Percentiles rank a stretch among this genome's conserved stretches.
Conservation (phyloP, 2,329 filamentous ascomycete species). For the Penicillium sclerotigenum region DNA sequence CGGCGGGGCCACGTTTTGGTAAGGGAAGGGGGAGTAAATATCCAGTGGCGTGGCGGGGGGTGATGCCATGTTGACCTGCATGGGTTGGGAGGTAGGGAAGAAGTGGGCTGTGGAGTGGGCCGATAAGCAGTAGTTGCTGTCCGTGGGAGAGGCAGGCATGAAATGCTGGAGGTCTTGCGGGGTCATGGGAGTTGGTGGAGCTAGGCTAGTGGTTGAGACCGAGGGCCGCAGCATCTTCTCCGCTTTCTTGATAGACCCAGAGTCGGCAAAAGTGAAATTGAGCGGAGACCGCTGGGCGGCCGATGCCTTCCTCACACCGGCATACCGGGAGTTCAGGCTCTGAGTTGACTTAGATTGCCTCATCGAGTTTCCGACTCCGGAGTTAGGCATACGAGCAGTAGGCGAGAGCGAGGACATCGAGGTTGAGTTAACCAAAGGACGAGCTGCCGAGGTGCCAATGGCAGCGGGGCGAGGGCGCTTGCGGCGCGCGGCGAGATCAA, state of each 20-base stretch:
- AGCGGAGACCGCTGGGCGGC: conserved; percentile 48
- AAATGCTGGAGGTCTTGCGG: conserved; percentile 43
- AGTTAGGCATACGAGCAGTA: conserved; percentile 35
- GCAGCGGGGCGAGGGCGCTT: conserved; percentile 48
- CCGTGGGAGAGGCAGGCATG: conserved; percentile 40
- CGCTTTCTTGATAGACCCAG: conserved; percentile 37
- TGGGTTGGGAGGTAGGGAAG: conserved; percentile 39
- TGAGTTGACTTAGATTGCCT: conserved; percentile 48
- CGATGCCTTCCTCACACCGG: conserved; percentile 47
- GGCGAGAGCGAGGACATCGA: conserved; percentile 45
- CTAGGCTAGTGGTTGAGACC: conserved; percentile 35
- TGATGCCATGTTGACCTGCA: conserved; percentile 44
- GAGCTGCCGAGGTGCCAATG: conserved; percentile 43
- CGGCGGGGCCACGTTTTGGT: conserved; percentile 38
- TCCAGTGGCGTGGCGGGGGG: conserved; percentile 46
- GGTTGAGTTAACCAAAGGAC: conserved; percentile 38
- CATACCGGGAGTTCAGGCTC: conserved; percentile 44
- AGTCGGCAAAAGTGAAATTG: conserved; percentile 46
- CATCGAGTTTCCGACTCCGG: conserved; percentile 38
- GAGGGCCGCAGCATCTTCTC: conserved; percentile 35
- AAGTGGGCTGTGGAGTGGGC: conserved; percentile 34
- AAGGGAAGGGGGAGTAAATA: conserved; percentile 39
- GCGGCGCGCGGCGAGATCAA: conserved; percentile 47
- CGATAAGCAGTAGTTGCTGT: conserved; percentile 38
- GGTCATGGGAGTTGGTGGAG: conserved; percentile 45